Evolutionary conservation across 495 filamentous ascomycete genomes (phyloP), one percentile per base, ranked within the genome.

Genomic region (Penicillium robsamsonii): DNA sequence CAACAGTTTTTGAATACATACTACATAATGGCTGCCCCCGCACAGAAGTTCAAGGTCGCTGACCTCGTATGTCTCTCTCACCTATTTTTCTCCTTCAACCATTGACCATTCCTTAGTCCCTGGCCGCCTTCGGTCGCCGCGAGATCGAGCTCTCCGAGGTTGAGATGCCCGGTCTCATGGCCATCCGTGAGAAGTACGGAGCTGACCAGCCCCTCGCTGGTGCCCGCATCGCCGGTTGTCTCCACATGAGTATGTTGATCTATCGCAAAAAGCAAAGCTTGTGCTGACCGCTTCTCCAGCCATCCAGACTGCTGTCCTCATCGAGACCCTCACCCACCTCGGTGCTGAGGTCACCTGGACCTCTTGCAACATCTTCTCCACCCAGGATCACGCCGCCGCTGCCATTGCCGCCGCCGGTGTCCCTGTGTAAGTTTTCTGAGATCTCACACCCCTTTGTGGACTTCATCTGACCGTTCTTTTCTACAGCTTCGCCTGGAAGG

Each of bases 81-180:
- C 22, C 38, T 37, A 11, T 18, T 61, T 30, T 29, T 29, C 15
- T 30, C 33, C 22, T 43, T 20, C 56, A 61, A 61, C 44, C 55
- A 47, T 60, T 71, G 46, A 75, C 59, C 29, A 24, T 33, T 61
- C 25, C 45, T 22, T 68, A 85, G 76, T 90, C 88, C 70, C 86
- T 97, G 71, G 93, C 94, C 69, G 94, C 94, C 74, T 98, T 98
- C 72, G 94, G 94, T 75, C 94, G 94, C 80, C 92, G 93, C 72
- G 94, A 98, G 84, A 97, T 98, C 69, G 92, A 96, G 76, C 82
- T 98, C 64, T 93, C 94, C 57, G 93, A 98, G 84, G 92, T 96
- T 82, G 94, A 96, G 81, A 96, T 96, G 90, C 89, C 90, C 49
- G 93, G 94, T 83, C 85, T 98, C 60, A 96, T 98, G 91, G 84